Base-by-base conservation (phyloP, 257 asterid genomes). In the Voacanga thouarsii region DNA sequence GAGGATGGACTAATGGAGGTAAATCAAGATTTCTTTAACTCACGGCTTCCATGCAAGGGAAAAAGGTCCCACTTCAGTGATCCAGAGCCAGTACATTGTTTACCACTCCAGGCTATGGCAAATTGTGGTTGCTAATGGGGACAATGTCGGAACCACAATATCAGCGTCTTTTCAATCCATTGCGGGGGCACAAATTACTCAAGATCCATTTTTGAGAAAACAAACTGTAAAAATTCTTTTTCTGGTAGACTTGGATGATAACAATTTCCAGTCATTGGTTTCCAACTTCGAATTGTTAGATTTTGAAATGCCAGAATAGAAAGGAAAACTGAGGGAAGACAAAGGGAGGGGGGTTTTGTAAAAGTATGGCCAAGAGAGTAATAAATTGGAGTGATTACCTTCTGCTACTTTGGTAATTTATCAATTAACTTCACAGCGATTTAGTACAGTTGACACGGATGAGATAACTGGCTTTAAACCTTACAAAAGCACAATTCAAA, bases 21-120 rank as follows among this genome's bases (percentile, higher is more conserved):
- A 21, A 21, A 69, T 14, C 2, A 4, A 24, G 28, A 61, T 26
- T 61, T 4, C 68, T 26, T 61, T 4, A 41, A 11, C 24, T 70
- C 75, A 43, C 65, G 77, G 80, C 67, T 68, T 57, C 56, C 76
- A 56, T 65, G 49, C 69, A 80, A 76, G 39, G 39, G 14, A 55
- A 41, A 66, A 49, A 24, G 66, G 56, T 14, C 73, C 75, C 75
- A 53, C 64, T 8, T 24, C 64, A 6, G 10, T n/a, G 45, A 28
- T 4, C 28, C 24, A 37, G 47, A 73, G 0, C 65, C 77, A 28
- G 21, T 51, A 73, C 47, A 26, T 73, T 1, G 7, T 73, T 73
- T 24, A 39, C 28, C 33, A 39, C 51, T 30, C 26, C 50, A 15
- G 26, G n/a, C 75, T 43, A 3, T n/a, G 7, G 55, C 18, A 71